Percentiles rank a stretch among this genome's conserved stretches.
Conservation (phyloP, 1,284 basidiomycete species). For the Trichosporon asahii region DNA sequence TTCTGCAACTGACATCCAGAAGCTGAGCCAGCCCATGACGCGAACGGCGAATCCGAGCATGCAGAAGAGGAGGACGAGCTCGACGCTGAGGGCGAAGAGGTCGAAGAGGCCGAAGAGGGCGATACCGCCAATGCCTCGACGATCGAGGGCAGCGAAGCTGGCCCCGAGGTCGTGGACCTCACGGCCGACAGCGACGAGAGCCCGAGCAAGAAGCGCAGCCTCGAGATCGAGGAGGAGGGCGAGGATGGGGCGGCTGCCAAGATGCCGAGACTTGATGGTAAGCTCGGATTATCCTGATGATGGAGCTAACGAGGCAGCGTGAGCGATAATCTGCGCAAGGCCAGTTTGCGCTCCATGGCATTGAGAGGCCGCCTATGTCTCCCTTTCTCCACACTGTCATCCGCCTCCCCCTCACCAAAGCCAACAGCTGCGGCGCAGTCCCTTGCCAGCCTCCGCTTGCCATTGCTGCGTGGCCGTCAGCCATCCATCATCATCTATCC, state of each 20-base stretch:
- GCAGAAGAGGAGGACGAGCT: not conserved
- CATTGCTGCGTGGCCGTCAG: too few species aligned
- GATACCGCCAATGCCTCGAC: not conserved
- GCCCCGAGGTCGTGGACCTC: not conserved
- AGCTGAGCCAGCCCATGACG: not conserved
- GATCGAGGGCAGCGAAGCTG: not conserved
- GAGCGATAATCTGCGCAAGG: not conserved
- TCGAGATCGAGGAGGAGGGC: not conserved
- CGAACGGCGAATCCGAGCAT: not conserved
- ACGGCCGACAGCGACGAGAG: not conserved
- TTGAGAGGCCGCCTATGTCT: not conserved
- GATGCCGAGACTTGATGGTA: not conserved
- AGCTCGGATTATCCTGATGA: not conserved
- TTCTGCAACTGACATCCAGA: not conserved
- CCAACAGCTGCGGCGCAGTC: too few species aligned
- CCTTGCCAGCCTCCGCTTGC: too few species aligned
- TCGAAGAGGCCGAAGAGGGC: not conserved
- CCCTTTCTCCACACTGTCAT: not conserved
- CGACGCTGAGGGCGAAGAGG: not conserved
- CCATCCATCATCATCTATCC: too few species aligned
- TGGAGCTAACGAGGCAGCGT: not conserved
- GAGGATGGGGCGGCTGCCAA: not conserved
- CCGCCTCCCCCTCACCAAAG: too few species aligned
- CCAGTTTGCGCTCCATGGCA: not conserved
- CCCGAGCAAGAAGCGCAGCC: constrained; percentile 2